phyloP scores from a whole-genome alignment of 2,329 filamentous ascomycete species.

The Botrytis elliptica region DNA sequence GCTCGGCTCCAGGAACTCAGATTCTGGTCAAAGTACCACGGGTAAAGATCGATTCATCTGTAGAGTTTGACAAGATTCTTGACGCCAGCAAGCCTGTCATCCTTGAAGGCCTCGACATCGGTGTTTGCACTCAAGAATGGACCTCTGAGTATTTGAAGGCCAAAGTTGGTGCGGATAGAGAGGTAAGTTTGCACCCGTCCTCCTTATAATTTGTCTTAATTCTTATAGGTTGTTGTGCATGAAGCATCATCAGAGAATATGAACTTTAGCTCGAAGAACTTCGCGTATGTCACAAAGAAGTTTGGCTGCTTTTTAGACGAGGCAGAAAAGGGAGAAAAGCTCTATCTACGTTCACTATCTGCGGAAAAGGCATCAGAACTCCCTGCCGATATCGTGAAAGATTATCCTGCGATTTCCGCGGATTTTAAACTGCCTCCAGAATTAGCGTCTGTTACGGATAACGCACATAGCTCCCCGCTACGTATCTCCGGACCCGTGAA shows the following conservation, averaged over 20 bases:
- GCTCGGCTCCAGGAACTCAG: not conserved
- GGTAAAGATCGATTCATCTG: conserved; percentile 49
- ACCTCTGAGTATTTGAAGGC: conserved; percentile 64
- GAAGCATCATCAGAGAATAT: conserved; percentile 64
- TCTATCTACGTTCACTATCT: conserved; percentile 81
- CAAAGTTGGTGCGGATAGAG: conserved; percentile 58
- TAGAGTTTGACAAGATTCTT: conserved; percentile 61
- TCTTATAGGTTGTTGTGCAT: conserved; percentile 67
- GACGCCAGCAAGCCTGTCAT: conserved; percentile 60
- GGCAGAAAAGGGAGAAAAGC: conserved; percentile 55
- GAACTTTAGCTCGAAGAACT: conserved; percentile 84
- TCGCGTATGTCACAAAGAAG: conserved; percentile 66
- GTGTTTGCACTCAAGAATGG: conserved; percentile 67
- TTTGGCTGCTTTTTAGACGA: conserved; percentile 67
- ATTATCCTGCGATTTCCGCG: conserved; percentile 66
- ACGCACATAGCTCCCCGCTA: conserved; percentile 73
- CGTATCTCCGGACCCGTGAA: conserved; percentile 76
- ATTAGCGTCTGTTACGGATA: conserved; percentile 57
- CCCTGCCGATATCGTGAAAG: conserved; percentile 66
- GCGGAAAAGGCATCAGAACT: conserved; percentile 63
- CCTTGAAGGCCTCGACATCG: conserved; percentile 64
- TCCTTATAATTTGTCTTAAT: conserved; percentile 24
- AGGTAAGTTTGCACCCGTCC: conserved; percentile 46
- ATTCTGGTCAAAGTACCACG: conserved; percentile 48
- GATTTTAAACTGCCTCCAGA: conserved; percentile 70